Evolutionary conservation across 441 rosid species (phyloP).

Genomic region (Flueggea neowawraea): DNA sequence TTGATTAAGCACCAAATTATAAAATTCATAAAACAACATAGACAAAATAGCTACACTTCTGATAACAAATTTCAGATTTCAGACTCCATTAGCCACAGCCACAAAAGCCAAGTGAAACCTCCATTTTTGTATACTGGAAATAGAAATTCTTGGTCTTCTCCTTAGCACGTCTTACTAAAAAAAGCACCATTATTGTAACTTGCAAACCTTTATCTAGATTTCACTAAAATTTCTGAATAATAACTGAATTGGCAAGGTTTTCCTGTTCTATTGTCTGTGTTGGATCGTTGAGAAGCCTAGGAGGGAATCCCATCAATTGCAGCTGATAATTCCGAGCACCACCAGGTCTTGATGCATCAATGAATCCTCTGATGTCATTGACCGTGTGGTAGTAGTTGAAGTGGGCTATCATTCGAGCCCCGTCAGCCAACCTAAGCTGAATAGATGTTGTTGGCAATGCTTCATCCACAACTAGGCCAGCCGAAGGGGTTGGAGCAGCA

Average conservation of each 20-base stretch:
- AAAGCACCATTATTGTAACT: constrained; percentile 3
- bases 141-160: background rate
- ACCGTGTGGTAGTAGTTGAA: constrained; percentile 75
- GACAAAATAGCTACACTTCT: too few relatives aligned
- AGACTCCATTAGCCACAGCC: constrained; percentile 12
- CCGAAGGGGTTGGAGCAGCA: constrained; percentile 31
- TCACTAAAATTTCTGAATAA: constrained; percentile 68
- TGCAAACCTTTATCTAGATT: background rate
- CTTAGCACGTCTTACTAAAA: constrained; percentile 8
- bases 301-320: constrained; percentile 95
- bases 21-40: too few relatives aligned
- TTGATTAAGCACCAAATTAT: too few relatives aligned
- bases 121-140: constrained; percentile 7
- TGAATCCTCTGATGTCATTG: constrained; percentile 55
- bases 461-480: constrained; percentile 51
- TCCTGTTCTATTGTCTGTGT: constrained; percentile 73
- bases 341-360: constrained; percentile 73
- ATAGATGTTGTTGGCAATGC: constrained; percentile 69
- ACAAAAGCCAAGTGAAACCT: constrained; percentile 12
- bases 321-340: constrained; percentile 59
- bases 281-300: constrained; percentile 57
- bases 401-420: constrained; percentile 65
- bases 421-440: constrained; percentile 88
- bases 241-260: constrained; percentile 83
- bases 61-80: constrained; percentile 1